phyloP scores from a whole-genome alignment of 257 asterid genomes.

The Orobanche coerulescens region DNA sequence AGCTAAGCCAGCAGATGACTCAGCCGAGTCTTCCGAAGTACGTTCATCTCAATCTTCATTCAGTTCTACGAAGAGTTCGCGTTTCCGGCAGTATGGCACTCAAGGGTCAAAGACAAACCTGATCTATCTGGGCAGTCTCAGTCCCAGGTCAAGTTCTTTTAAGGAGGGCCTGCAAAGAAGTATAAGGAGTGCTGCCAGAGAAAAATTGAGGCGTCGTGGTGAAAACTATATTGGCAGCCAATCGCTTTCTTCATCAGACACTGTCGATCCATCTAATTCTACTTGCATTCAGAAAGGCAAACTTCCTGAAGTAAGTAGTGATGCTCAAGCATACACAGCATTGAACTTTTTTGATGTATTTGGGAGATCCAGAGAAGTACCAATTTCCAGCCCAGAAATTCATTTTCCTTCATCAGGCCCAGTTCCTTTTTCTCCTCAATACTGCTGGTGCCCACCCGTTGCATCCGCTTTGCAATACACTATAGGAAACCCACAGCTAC shows the following conservation, averaged over 20 bases:
- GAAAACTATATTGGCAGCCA: slow-evolving; percentile 38
- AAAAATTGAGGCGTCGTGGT: slow-evolving; percentile 41
- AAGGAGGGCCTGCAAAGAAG: slow-evolving; percentile 51
- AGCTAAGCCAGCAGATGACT: slow-evolving; percentile 27
- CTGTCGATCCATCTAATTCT: slow-evolving; percentile 27
- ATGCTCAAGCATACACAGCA: slow-evolving; percentile 25
- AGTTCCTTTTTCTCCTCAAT: slow-evolving; percentile 55
- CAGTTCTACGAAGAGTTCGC: slow-evolving; percentile 34
- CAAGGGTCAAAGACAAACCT: slow-evolving; percentile 47
- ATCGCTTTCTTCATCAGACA: slow-evolving; percentile 26
- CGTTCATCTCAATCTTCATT: slow-evolving; percentile 37
- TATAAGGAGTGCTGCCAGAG: slow-evolving; percentile 40
- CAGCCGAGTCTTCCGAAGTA: slow-evolving; percentile 34
- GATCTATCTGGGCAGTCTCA: slow-evolving; percentile 44
- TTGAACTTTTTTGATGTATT: slow-evolving; percentile 34
- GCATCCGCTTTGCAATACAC: slow-evolving; percentile 43
- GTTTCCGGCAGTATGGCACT: slow-evolving; percentile 34
- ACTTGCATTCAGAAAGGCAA: slow-evolving; percentile 27
- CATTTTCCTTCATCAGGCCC: slow-evolving; percentile 35
- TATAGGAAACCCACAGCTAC: slow-evolving; percentile 30
- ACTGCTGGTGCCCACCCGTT: slow-evolving; percentile 89
- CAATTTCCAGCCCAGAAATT: slow-evolving; percentile 30
- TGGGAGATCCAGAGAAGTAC: slow-evolving; percentile 26
- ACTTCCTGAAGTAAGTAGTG: slow-evolving; percentile 28
- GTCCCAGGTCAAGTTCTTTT: slow-evolving; percentile 60